Base-by-base conservation (phyloP, 2,329 filamentous ascomycete species). In the Blastomyces silverae region DNA sequence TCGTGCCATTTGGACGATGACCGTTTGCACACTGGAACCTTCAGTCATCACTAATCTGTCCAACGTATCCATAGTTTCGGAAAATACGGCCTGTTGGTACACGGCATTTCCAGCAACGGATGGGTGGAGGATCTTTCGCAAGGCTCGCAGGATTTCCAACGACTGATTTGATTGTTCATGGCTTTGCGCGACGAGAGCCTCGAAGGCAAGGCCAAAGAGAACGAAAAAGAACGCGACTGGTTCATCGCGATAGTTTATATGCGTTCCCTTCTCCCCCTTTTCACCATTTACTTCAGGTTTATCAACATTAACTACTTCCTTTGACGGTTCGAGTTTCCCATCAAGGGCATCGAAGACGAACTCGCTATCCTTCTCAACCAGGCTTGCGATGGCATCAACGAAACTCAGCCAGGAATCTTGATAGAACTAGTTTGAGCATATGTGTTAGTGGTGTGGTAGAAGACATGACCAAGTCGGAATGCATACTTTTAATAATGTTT, bases 201-300 rank as follows among this genome's bases (percentile, higher is more conserved):
- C 95, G 70, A 99, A 97, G 0, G 93, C 92, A 65, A 99, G 88
- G 13, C 94, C 94, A 71, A 97, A 99, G 0, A 99, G 84, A 17
- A 99, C 93, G 72, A 99, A 99, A 81, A 99, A 99, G 82, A 99
- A 99, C 0, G 94, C 94, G 1, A 97, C 91, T 0, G 94, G 94
- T 74, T 99, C 94, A 73, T 97, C 93, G 59, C 94, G 90, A 75
- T 99, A 99, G 76, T 97, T 97, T 79, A 99, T 97, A 69, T 93
- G 90, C 60, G 87, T 83, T 2, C 83, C 84, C 73, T 89, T 90
- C 20, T 81, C 79, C 55, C 83, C 79, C 82, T 66, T 79, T 81
- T 66, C 55, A n/a, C 65, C 64, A 57, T 68, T 69, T 31, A 69
- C 67, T 66, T 75, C 73, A 6, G 68, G 72, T n/a, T 57, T 66